Conservation (phyloP, 768 basidiomycete species). For the Polyporus arcularius region DNA sequence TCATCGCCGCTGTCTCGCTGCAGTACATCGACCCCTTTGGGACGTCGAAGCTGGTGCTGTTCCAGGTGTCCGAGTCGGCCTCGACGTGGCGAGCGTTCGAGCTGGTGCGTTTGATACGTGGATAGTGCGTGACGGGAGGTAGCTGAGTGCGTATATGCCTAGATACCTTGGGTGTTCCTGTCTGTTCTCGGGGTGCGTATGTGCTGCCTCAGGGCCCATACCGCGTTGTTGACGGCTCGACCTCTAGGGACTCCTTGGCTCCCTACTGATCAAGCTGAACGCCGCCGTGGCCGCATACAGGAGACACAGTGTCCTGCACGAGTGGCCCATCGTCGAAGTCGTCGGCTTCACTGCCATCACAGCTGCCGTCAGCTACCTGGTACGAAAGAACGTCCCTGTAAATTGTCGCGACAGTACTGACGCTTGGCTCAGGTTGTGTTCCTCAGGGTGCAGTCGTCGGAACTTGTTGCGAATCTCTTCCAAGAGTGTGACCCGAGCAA, state of each 20-base stretch:
- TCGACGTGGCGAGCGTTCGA: slow-evolving; percentile 75
- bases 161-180: slow-evolving; percentile 74
- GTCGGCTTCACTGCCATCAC: slow-evolving; percentile 62
- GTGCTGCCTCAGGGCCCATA: not conserved
- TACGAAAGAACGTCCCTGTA: slow-evolving; percentile 30
- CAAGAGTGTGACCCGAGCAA: slow-evolving; percentile 75
- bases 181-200: slow-evolving; percentile 59
- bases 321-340: slow-evolving; percentile 70
- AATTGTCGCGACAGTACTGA: not conserved
- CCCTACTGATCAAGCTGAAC: slow-evolving; percentile 66
- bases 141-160: not conserved
- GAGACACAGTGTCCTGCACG: slow-evolving; percentile 50
- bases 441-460: slow-evolving; percentile 73
- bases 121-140: not conserved
- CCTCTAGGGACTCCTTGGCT: slow-evolving; percentile 61
- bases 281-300: slow-evolving; percentile 64
- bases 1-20: slow-evolving; percentile 81
- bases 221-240: not conserved
- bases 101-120: slow-evolving; percentile 45
- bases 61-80: slow-evolving; percentile 64
- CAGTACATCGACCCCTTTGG: slow-evolving; percentile 87
- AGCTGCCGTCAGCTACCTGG: slow-evolving; percentile 70
- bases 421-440: slow-evolving; percentile 56
- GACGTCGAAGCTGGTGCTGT: slow-evolving; percentile 80
- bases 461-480: slow-evolving; percentile 82